Evolutionary conservation across 495 filamentous ascomycete genomes (phyloP).

Genomic region (Filosporella fistucella): DNA sequence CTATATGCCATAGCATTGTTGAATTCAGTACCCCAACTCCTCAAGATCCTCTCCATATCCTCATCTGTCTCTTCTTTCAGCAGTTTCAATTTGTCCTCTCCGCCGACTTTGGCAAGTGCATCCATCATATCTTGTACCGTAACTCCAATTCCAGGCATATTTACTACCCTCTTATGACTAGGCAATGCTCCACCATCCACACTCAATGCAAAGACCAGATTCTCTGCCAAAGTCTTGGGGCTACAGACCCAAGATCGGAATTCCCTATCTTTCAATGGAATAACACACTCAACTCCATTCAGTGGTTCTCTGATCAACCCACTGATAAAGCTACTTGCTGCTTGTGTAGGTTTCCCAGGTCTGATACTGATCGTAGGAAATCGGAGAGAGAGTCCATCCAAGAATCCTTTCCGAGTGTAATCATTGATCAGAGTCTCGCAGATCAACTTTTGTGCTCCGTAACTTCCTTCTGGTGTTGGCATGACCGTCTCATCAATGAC

Average conservation of each 20-base stretch:
- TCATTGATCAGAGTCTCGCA: conserved; percentile 72
- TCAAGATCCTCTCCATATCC: conserved; percentile 63
- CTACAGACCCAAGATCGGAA: conserved; percentile 66
- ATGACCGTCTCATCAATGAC: conserved; percentile 52
- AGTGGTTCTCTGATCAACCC: conserved; percentile 68
- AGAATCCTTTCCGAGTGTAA: conserved; percentile 60
- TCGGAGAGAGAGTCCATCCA: conserved; percentile 63
- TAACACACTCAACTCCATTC: conserved; percentile 57
- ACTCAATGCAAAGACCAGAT: conserved; percentile 58
- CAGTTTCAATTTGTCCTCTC: conserved; percentile 58
- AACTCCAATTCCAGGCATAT: conserved; percentile 69
- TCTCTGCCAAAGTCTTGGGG: conserved; percentile 63
- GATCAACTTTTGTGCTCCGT: conserved; percentile 77
- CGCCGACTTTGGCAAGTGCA: conserved; percentile 63
- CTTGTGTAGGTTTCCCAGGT: conserved; percentile 69
- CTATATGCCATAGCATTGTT: conserved; percentile 51
- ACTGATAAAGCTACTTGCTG: conserved; percentile 68
- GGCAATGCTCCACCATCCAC: conserved; percentile 50
- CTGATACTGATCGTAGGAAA: conserved; percentile 74
- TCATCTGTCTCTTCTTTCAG: conserved; percentile 64
- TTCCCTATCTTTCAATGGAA: conserved; percentile 52
- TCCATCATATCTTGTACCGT: conserved; percentile 73
- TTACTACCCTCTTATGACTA: conserved; percentile 55
- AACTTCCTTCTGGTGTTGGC: conserved; percentile 65
- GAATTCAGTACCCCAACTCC: conserved; percentile 68